A percentile compares a stretch with the other conserved stretches of the same genome.
These are phyloP conservation scores for Candida pseudoviswanathii DNA, from an alignment of 1,139 yeast species.

Conservation along the genomic window DNA sequence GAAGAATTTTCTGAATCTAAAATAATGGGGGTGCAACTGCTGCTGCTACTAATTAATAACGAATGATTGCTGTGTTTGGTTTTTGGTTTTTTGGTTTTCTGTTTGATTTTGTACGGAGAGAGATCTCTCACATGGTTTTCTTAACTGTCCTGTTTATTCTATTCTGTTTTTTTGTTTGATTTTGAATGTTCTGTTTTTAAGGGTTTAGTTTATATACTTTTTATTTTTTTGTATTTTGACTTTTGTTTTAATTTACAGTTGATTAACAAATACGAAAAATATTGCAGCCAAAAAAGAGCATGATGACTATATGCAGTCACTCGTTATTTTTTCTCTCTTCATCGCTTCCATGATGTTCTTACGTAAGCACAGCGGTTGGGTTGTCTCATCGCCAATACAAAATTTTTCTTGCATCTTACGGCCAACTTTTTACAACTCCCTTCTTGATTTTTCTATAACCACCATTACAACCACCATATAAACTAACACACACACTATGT, in stretches of 20 bases:
- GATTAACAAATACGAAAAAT: neutral
- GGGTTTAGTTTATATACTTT: neutral
- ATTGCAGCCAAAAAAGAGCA: slow-evolving; percentile 5
- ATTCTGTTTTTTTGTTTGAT: neutral
- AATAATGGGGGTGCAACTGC: too few species aligned
- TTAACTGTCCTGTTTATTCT: too few species aligned
- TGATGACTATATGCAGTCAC: neutral
- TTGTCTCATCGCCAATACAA: slow-evolving; percentile 1
- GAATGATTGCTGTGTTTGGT: neutral
- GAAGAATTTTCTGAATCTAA: slow-evolving; percentile 18
- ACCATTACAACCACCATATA: neutral
- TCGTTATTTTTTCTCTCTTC: neutral
- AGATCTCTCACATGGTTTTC: too few species aligned
- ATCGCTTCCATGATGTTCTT: too few species aligned
- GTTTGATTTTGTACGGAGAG: too few species aligned
- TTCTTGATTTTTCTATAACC: neutral
- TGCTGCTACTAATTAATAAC: neutral
- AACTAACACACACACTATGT: slow-evolving; percentile 12
- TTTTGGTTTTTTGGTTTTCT: neutral
- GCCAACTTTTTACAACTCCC: neutral
- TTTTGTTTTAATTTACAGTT: slow-evolving; percentile 1
- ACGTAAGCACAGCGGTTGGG: neutral
- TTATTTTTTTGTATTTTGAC: neutral
- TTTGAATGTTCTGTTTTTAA: neutral
- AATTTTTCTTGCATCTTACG: neutral